Evolutionary conservation across 2,329 filamentous ascomycete species (phyloP), one percentile per base, ranked within the genome.

Genomic region (Pseudogymnoascus sp.): DNA sequence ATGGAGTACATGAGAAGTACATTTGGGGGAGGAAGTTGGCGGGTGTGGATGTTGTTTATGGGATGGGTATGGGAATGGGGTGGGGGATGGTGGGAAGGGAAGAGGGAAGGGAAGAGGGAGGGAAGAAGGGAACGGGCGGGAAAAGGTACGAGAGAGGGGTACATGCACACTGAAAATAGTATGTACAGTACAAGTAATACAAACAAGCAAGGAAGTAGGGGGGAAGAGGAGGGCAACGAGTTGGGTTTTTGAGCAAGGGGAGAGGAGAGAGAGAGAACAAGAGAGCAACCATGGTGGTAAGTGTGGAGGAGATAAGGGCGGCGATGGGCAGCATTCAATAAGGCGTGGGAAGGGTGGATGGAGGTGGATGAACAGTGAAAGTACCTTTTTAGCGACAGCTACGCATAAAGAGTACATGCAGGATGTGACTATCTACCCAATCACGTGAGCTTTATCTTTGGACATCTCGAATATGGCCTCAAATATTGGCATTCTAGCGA

Each of bases 381-480:
- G 45, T 48, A n/a, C 25, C 25, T n/a, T 7, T n/a, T 48, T 5
- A 7, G 42, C 42, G 42, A 13, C 12, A 29, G n/a, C 5, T 13
- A 29, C 42, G 42, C 42, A 48, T 48, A 48, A 48, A 27, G 2
- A 27, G 25, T 48, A 48, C 42, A 48, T 48, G 25, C 42, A 48
- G 13, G 13, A 15, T 9, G 9, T 29, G 45, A 5, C 25, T 4
- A 52, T 52, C 13, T 2, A 15, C 3, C 45, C 45, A 52, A 52
- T 52, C 45, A 52, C 45, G 45, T 52, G 45, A 10, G 27, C 7
- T 52, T 15, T 52, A 52, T 52, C 42, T 52, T 52, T 52, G 45
- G 45, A 52, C 15, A 27, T 10, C 12, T 48, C 21, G 5, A 27
- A 18, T n/a, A 8, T 7, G 3, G 12, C 1, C 42, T 48, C 9